These are phyloP conservation scores for Tylopilus sp. DNA, from an alignment of 1,284 basidiomycete species.

Conservation along the genomic window DNA sequence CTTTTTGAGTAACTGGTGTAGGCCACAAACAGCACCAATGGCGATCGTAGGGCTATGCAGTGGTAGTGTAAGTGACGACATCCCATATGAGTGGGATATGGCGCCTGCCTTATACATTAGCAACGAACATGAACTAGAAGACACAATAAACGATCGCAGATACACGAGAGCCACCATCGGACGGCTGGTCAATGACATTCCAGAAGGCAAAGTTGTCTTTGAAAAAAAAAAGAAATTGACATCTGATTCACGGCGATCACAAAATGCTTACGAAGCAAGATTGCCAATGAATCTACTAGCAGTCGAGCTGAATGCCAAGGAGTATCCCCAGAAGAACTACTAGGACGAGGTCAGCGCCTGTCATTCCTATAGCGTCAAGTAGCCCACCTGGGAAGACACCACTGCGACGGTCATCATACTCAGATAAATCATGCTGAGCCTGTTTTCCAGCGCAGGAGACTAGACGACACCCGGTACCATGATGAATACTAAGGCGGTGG, in stretches of 20 bases:
- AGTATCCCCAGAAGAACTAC: conserved; percentile 77
- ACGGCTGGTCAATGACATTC: conserved; percentile 72
- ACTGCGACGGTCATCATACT: conserved; percentile 73
- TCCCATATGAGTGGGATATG: neutral
- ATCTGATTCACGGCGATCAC: neutral
- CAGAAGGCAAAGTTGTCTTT: conserved; percentile 79
- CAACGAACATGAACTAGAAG: conserved; percentile 88
- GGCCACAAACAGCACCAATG: conserved; percentile 58
- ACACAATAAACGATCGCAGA: conserved; percentile 84
- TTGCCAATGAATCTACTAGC: conserved; percentile 60
- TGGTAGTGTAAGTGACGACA: neutral
- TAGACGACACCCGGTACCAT: conserved; percentile 91
- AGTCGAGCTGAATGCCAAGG: conserved; percentile 62
- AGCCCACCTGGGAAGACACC: conserved; percentile 67
- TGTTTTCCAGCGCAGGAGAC: conserved; percentile 83
- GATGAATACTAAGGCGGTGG: conserved; percentile 78
- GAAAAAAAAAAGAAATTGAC: conserved; percentile 14
- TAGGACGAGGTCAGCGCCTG: conserved; percentile 22
- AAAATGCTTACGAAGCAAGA: conserved; percentile 44
- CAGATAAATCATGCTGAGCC: conserved; percentile 87
- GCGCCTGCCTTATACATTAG: conserved; percentile 66
- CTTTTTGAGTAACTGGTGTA: neutral
- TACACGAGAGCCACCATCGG: conserved; percentile 65
- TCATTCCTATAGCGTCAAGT: neutral
- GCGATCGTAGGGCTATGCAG: conserved; percentile 67